phyloP scores from a whole-genome alignment of 768 basidiomycete genomes.

The Boletus pseudopeckii region DNA sequence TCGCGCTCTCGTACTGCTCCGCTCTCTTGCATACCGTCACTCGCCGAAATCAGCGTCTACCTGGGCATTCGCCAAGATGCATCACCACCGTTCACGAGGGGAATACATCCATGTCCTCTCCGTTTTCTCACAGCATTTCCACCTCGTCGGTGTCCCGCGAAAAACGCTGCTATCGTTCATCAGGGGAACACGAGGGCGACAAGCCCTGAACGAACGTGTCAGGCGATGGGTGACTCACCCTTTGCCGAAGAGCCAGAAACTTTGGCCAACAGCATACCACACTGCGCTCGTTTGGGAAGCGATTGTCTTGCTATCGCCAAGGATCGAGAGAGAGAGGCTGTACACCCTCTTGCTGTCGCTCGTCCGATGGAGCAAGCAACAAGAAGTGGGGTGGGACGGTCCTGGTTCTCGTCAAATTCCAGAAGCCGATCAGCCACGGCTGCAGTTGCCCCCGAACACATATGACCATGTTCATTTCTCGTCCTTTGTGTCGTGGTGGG shows the following conservation, averaged over 20 bases:
- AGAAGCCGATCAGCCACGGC: background rate
- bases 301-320: slow-evolving; percentile 20
- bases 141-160: slow-evolving; percentile 49
- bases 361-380: slow-evolving; percentile 8
- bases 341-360: slow-evolving; percentile 43
- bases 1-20: slow-evolving; percentile 15
- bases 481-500: slow-evolving; percentile 48
- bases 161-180: slow-evolving; percentile 21
- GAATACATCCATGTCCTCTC: slow-evolving; percentile 27
- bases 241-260: slow-evolving; percentile 8
- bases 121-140: slow-evolving; percentile 51
- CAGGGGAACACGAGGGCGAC: slow-evolving; percentile 9
- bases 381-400: background rate
- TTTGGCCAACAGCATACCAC: slow-evolving; percentile 35
- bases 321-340: slow-evolving; percentile 32
- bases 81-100: slow-evolving; percentile 21
- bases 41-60: slow-evolving; percentile 23
- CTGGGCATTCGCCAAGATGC: slow-evolving; percentile 31
- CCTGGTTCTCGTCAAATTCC: background rate
- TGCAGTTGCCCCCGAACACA: slow-evolving; percentile 26
- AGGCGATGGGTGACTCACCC: background rate
- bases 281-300: slow-evolving; percentile 37
- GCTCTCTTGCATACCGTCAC: slow-evolving; percentile 20
- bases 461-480: slow-evolving; percentile 45
- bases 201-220: background rate